These are phyloP conservation scores for Naegleria fowleri DNA, from an alignment of 208 protist genomes.

Conservation along the genomic window DNA sequence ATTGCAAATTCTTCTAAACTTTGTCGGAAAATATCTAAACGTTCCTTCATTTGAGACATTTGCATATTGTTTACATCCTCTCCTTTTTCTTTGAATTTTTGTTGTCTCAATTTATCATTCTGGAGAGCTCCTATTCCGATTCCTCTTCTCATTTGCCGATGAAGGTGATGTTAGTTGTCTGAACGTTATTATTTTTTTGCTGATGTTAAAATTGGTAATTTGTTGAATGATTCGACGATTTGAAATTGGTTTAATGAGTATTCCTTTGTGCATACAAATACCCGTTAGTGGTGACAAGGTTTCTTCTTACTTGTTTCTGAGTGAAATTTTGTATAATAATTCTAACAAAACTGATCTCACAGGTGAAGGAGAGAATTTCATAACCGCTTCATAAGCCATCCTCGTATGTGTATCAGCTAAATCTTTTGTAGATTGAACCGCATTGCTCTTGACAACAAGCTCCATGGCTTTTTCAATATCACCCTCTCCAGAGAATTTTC, in stretches of 20 bases:
- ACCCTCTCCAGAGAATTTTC: background rate
- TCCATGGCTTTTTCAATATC: conserved; percentile 1
- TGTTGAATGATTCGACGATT: too few relatives aligned
- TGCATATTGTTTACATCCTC: conserved; percentile 13
- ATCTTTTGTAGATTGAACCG: background rate
- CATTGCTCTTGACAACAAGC: conserved; percentile 3
- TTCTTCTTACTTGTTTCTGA: background rate
- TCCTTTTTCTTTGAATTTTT: conserved; percentile 20
- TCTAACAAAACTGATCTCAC: background rate
- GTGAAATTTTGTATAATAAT: background rate
- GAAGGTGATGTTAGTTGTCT: too few relatives aligned
- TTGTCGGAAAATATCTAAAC: conserved; percentile 47
- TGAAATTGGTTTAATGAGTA: too few relatives aligned
- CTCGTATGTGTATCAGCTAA: conserved; percentile 1
- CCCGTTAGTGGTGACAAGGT: background rate
- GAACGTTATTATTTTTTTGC: too few relatives aligned
- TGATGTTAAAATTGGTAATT: too few relatives aligned
- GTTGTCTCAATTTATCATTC: background rate
- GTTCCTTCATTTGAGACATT: conserved; percentile 43
- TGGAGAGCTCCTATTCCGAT: conserved; percentile 2
- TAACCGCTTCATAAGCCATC: background rate
- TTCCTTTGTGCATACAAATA: too few relatives aligned
- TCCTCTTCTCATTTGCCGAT: conserved; percentile 5
- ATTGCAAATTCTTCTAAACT: conserved; percentile 64
- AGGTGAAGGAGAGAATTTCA: background rate